Evolutionary conservation across 2,329 filamentous ascomycete genomes (phyloP).

Genomic region (Davidsoniella virescens): DNA sequence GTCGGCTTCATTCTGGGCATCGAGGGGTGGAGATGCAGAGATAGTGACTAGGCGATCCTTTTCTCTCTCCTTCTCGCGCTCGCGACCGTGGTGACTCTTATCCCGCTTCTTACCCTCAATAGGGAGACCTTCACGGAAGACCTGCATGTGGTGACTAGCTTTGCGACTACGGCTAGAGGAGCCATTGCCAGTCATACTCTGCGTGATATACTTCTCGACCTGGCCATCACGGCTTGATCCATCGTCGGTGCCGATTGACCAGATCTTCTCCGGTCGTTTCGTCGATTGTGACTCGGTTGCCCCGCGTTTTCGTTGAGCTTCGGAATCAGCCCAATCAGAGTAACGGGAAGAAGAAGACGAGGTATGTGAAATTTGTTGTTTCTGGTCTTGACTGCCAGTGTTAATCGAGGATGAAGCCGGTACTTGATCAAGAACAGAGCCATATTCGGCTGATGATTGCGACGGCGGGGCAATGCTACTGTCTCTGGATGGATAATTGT

Average conservation of each 20-base stretch:
- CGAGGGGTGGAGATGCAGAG: conserved; percentile 6
- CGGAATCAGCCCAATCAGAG: conserved; percentile 1
- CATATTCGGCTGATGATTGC: conserved; percentile 3
- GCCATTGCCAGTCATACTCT: conserved; percentile 44
- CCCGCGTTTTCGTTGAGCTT: conserved; percentile 2
- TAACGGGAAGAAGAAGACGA: not conserved
- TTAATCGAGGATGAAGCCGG: not conserved
- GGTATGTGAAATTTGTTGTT: not conserved
- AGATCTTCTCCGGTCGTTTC: conserved; percentile 39
- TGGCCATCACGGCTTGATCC: conserved; percentile 31
- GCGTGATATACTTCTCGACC: conserved; percentile 48
- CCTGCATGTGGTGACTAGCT: conserved; percentile 48
- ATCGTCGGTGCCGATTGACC: conserved; percentile 42
- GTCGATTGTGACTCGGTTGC: conserved; percentile 4
- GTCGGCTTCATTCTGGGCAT: not conserved
- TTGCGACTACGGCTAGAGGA: conserved; percentile 48
- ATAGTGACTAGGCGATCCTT: conserved; percentile 1
- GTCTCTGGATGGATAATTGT: conserved; percentile 6
- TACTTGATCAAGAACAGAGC: not conserved
- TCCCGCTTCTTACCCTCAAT: conserved; percentile 40
- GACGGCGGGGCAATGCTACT: conserved; percentile 7
- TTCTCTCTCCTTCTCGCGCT: conserved; percentile 7
- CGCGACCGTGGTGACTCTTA: conserved; percentile 10
- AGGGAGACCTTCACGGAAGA: conserved; percentile 48
- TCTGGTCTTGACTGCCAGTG: not conserved